These are phyloP conservation scores for Skeletonema tropicum DNA, from an alignment of 108 stramenopile genomes.

Conservation along the genomic window DNA sequence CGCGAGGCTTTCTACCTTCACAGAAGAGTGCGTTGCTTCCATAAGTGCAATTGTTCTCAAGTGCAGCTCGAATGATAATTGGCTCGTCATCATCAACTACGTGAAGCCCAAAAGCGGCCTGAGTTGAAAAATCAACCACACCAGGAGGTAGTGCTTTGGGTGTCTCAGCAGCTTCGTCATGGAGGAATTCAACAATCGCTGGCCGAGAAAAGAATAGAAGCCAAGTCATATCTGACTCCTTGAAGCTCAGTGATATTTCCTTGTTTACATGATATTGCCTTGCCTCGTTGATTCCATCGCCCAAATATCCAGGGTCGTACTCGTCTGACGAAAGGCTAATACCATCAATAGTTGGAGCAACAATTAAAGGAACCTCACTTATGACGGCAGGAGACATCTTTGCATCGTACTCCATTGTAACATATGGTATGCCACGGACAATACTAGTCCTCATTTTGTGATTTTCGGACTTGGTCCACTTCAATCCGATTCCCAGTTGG, in stretches of 20 bases:
- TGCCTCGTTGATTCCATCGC: slow-evolving; percentile 10
- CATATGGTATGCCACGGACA: slow-evolving; percentile 90
- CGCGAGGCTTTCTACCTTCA: slow-evolving; percentile 36
- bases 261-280: slow-evolving; percentile 44
- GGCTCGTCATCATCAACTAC: slow-evolving; percentile 29
- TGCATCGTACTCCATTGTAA: slow-evolving; percentile 77
- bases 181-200: slow-evolving; percentile 57
- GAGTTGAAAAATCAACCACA: slow-evolving; percentile 25
- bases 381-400: slow-evolving; percentile 44
- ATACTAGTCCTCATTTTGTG: slow-evolving; percentile 71
- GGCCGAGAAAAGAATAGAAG: slow-evolving; percentile 89
- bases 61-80: slow-evolving; percentile 75
- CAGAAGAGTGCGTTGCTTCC: slow-evolving; percentile 70
- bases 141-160: slow-evolving; percentile 55
- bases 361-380: slow-evolving; percentile 23
- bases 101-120: slow-evolving; percentile 33
- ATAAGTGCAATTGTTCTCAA: slow-evolving; percentile 78
- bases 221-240: slow-evolving; percentile 87
- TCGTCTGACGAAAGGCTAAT: slow-evolving; percentile 14
- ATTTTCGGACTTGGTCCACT: slow-evolving; percentile 45
- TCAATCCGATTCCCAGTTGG: slow-evolving; percentile 66
- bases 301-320: slow-evolving; percentile 35
- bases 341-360: slow-evolving; percentile 7
- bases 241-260: slow-evolving; percentile 71
- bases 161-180: slow-evolving; percentile 28